A percentile compares a stretch with the other conserved stretches of the same genome.
Evolutionary conservation across 768 basidiomycete species (phyloP).

Genomic region (Amanita thiersii): DNA sequence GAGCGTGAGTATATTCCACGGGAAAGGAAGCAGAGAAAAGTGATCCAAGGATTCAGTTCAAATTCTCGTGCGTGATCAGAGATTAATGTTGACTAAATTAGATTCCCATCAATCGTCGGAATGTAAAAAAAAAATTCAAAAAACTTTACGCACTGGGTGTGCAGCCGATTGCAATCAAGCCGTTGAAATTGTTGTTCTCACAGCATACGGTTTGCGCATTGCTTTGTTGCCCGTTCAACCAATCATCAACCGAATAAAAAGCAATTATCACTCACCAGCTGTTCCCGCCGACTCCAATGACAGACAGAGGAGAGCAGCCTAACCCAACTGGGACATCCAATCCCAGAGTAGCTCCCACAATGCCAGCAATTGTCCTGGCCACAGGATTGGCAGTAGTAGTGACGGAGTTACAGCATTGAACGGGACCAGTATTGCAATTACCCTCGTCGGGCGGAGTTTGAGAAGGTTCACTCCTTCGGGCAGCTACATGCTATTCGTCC

Average conservation of each 20-base stretch:
- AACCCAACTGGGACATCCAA: slow-evolving; percentile 21
- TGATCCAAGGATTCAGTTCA: no score
- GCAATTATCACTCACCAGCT: slow-evolving; percentile 19
- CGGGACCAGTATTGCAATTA: slow-evolving; percentile 32
- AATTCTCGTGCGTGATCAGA: no score
- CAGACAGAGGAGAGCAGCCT: slow-evolving; percentile 25
- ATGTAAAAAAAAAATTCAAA: background rate
- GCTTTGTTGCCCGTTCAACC: slow-evolving; percentile 16
- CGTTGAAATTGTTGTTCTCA: slow-evolving; percentile 32
- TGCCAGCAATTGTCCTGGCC: slow-evolving; percentile 15
- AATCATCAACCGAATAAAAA: background rate
- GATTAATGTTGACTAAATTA: slow-evolving; percentile 16
- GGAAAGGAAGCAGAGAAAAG: background rate
- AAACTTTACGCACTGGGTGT: slow-evolving; percentile 25
- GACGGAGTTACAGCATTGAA: slow-evolving; percentile 35
- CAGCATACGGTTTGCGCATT: slow-evolving; percentile 37
- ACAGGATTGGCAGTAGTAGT: slow-evolving; percentile 10
- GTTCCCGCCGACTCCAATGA: slow-evolving; percentile 22
- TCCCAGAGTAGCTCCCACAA: slow-evolving; percentile 24
- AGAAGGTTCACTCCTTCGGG: slow-evolving; percentile 28
- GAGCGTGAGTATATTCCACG: background rate
- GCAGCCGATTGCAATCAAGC: slow-evolving; percentile 36
- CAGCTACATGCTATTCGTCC: slow-evolving; percentile 19
- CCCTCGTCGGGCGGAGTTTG: slow-evolving; percentile 12
- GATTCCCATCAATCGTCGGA: background rate